Conservation (phyloP, 768 basidiomycete genomes). For the Leccinum sublutescens region DNA sequence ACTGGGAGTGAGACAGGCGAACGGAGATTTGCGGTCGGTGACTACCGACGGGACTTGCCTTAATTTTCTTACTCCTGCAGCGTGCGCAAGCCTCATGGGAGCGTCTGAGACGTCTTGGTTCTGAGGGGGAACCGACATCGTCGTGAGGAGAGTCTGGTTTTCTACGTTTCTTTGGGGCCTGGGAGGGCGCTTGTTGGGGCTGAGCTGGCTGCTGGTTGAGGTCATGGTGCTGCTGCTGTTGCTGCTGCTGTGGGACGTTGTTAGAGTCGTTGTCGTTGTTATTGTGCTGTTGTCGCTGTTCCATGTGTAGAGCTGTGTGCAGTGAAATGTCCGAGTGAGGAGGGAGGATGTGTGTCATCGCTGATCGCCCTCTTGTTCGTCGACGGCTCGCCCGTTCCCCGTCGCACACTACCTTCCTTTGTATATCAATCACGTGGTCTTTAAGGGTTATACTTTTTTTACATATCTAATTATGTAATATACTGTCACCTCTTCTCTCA, state of each 20-base stretch:
- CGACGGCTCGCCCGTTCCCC: neutral
- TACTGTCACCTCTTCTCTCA: neutral
- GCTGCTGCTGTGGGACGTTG: conserved; percentile 28
- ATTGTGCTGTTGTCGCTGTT: conserved; percentile 54
- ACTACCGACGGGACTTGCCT: conserved; percentile 70
- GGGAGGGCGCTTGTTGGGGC: conserved; percentile 33
- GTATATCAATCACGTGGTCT: conserved; percentile 20
- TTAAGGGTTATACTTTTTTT: neutral
- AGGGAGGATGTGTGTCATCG: conserved; percentile 49
- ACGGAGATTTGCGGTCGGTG: conserved; percentile 84
- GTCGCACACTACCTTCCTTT: conserved; percentile 20
- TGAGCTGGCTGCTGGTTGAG: conserved; percentile 19
- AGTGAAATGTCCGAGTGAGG: conserved; percentile 50
- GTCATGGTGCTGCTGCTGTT: conserved; percentile 2
- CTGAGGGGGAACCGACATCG: conserved; percentile 55
- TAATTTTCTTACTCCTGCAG: conserved; percentile 96
- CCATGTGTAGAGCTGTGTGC: conserved; percentile 68
- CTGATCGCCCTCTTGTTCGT: conserved; percentile 18
- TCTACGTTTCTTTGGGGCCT: conserved; percentile 54
- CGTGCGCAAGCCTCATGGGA: conserved; percentile 92
- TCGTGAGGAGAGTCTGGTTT: conserved; percentile 57
- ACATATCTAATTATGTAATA: conserved; percentile 4
- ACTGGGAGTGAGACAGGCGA: conserved; percentile 38
- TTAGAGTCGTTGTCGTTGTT: conserved; percentile 32
- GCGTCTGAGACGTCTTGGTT: conserved; percentile 78